Evolutionary conservation across 257 asterid genomes (phyloP).

Genomic region (Nemophila menziesii): DNA sequence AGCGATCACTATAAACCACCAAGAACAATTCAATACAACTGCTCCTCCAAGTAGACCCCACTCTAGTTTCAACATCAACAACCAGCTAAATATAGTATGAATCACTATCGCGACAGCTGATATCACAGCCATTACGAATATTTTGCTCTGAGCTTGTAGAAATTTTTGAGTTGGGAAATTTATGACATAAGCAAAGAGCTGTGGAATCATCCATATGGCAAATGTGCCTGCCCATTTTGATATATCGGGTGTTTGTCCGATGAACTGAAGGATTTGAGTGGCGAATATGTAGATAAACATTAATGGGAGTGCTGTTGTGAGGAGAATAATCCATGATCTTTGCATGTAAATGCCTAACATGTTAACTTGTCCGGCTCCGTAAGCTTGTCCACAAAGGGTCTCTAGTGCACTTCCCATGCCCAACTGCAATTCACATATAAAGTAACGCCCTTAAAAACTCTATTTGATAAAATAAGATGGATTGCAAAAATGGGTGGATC

Average conservation of each 20-base stretch:
- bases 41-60: constrained; percentile 57
- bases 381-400: constrained; percentile 58
- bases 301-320: constrained; percentile 14
- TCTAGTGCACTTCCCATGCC: constrained; percentile 58
- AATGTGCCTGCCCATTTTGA: constrained; percentile 32
- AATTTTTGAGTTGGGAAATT: constrained; percentile 49
- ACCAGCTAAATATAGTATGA: constrained; percentile 42
- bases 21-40: constrained; percentile 27
- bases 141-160: constrained; percentile 57
- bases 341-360: constrained; percentile 49
- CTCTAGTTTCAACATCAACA: constrained; percentile 36
- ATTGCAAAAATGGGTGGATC: too few relatives aligned
- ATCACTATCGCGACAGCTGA: constrained; percentile 21
- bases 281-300: constrained; percentile 34
- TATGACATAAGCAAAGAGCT: constrained; percentile 42
- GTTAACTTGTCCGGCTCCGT: constrained; percentile 41
- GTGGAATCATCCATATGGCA: constrained; percentile 58
- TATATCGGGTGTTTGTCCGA: constrained; percentile 32
- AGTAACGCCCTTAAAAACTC: too few relatives aligned
- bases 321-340: constrained; percentile 46
- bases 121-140: constrained; percentile 30
- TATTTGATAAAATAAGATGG: too few relatives aligned
- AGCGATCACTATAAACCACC: constrained; percentile 53
- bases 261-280: constrained; percentile 19
- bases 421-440: constrained; percentile 12